Evolutionary conservation across 805 yeast species (phyloP), one percentile per base, ranked within the genome.

Genomic region (Cyberlindnera saturnus): DNA sequence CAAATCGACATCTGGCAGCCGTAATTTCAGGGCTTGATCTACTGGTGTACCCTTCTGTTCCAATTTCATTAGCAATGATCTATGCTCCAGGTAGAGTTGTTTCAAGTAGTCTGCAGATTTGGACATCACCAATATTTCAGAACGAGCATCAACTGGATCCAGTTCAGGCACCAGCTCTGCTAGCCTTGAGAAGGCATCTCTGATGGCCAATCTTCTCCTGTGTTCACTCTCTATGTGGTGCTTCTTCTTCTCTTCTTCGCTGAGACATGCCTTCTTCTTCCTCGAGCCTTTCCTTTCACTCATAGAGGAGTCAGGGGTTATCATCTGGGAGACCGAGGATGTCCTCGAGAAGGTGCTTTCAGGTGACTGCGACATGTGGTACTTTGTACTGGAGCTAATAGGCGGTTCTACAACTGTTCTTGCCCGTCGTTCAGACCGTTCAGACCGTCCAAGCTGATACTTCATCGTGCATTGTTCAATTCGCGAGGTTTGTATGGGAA

Each of bases 201-300:
- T 69, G 18, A 91, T 87, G 34, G 90, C 87, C 50, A 82, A 87
- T 48, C 98, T 70, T 54, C 98, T 71, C 56, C 84, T 85, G 60
- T 88, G 90, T 59, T 90, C 98, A 0, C 90, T 82, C 5, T 86
- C 86, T 7, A 86, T 84, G 56, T 86, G 95, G 51, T 82, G 86
- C 5, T 81, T 82, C 79, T 81, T 53, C 49, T 60, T 63, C 43
- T 67, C 64, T 32, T 61, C 67, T 3, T 62, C 63, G 1, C 65
- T 54, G 34, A 66, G 49, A 19, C 52, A 50, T 3, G 54, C 39
- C 1, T 43, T 23, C 34, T 52, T 45, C 36, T 52, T 55, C 36
- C 52, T 36, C 10, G 28, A 23, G 28, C 28, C 28, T 23, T 23
- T 23, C 28, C 8, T 8, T 7, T 23, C 28, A 23, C 10, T 23